Base-by-base conservation (phyloP, 371 early-diverging fungal species). In the Rhizopus arrhizus region DNA sequence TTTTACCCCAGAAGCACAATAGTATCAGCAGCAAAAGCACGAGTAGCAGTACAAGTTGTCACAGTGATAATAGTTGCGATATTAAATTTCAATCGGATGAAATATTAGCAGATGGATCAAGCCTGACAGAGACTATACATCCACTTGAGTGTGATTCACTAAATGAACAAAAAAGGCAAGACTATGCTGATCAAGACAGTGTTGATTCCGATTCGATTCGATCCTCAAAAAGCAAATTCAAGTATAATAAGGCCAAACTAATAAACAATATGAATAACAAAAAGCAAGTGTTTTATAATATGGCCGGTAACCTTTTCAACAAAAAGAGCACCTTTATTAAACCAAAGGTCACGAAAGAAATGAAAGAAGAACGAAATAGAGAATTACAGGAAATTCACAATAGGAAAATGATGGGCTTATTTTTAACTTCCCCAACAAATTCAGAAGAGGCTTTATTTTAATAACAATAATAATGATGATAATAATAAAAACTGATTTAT, bases 281-380 rank as follows among this genome's bases (percentile, higher is more conserved):
- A 13, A 65, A 61, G 35, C 40, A 38, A 10, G 40, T 59, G 1
- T 33, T 68, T 12, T 68, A 60, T 36, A 64, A 33, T 40, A 59
- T 68, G 49, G 61, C 68, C 15, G 64, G 64, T 3, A 68, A 29
- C 12, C 15, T 68, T 11, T 68, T 68, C 40, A 63, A 53, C 31
- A 63, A 64, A 15, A 59, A 60, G 22, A 45, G 22, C 46, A 45
- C 3, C 2, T 15, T 15, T 13, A 13, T 15, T 15, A 54, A 54
- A 9, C 36, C 7, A 15, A 56, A 57, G n/a, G 57, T 65, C 2
- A 51, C 64, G 0, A 58, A 56, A 13, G 64, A 68, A 15, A 38
- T 67, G 50, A 40, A 29, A 32, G 62, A 67, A 15, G 59, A 67
- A 42, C 15, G 68, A 15, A 67, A 56, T 13, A 34, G 58, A 56